These are phyloP conservation scores for Verbascum thapsus DNA, from an alignment of 257 asterid genomes.

Conservation along the genomic window DNA sequence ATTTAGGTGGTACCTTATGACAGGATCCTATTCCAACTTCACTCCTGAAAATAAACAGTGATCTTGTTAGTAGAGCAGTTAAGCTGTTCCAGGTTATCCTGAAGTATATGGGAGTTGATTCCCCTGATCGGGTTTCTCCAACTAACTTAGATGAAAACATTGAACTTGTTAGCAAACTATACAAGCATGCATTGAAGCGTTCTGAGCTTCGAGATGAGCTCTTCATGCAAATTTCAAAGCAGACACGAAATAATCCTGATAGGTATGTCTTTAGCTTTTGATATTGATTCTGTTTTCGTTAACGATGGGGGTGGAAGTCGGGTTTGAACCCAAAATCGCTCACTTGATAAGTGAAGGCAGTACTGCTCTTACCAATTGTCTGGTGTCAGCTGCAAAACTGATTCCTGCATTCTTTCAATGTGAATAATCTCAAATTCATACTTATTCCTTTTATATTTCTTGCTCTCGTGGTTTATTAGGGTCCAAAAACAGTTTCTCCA, in stretches of 20 bases:
- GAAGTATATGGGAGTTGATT: constrained; percentile 90
- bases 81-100: constrained; percentile 85
- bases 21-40: constrained; percentile 97
- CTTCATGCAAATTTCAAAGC: constrained; percentile 88
- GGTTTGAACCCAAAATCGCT: no score
- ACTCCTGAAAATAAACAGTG: constrained; percentile 73
- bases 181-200: constrained; percentile 87
- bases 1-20: constrained; percentile 34
- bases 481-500: constrained; percentile 16
- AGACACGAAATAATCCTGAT: constrained; percentile 90
- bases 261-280: constrained; percentile 49
- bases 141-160: constrained; percentile 75
- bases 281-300: neutral
- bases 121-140: constrained; percentile 61
- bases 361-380: no score
- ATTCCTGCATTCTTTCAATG: constrained; percentile 5
- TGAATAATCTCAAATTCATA: constrained; percentile 1
- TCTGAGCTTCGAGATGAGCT: constrained; percentile 97
- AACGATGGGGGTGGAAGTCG: no score
- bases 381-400: neutral
- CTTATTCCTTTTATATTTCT: constrained; percentile 15
- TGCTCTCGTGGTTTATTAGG: neutral
- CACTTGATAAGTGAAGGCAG: no score
- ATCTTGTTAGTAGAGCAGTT: constrained; percentile 77
- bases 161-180: constrained; percentile 83